phyloP scores from a whole-genome alignment of 163 green algal genomes.

The Scenedesmus sp. region DNA sequence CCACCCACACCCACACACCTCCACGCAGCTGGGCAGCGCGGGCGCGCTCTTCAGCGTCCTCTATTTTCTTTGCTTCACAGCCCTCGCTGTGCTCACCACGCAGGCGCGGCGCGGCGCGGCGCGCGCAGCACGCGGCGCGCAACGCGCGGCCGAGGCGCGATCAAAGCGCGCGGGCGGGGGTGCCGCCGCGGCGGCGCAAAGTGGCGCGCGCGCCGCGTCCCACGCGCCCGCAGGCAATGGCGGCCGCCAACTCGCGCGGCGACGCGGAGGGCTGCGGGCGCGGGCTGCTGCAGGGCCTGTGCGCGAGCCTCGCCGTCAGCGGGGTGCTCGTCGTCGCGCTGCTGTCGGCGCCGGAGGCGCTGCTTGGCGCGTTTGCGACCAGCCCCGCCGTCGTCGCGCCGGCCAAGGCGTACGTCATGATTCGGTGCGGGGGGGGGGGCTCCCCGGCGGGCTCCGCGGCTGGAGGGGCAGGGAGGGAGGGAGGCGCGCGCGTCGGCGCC shows the following conservation, averaged over 20 bases:
- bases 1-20: no score
- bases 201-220: no score
- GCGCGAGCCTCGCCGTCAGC: constrained; percentile 17
- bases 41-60: constrained; percentile 50
- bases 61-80: constrained; percentile 53
- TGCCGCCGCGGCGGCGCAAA: no score
- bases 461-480: no score
- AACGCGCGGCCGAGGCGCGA: no score
- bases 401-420: constrained; percentile 50
- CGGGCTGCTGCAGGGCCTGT: constrained; percentile 34
- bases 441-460: no score
- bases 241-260: constrained; percentile 32
- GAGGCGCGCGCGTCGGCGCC: no score
- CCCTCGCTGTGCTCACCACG: constrained; percentile 48
- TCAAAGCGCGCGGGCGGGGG: no score
- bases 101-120: background rate
- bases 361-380: constrained; percentile 43
- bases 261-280: constrained; percentile 36
- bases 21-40: constrained; percentile 47
- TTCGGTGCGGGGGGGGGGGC: constrained; percentile 20
- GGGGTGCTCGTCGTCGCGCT: constrained; percentile 20
- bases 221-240: constrained; percentile 26
- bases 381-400: constrained; percentile 44
- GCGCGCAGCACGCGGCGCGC: no score
- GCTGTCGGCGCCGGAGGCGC: constrained; percentile 13